Evolutionary conservation across 495 filamentous ascomycete genomes (phyloP), one percentile per base, ranked within the genome.

Genomic region (Extremus antarcticus): DNA sequence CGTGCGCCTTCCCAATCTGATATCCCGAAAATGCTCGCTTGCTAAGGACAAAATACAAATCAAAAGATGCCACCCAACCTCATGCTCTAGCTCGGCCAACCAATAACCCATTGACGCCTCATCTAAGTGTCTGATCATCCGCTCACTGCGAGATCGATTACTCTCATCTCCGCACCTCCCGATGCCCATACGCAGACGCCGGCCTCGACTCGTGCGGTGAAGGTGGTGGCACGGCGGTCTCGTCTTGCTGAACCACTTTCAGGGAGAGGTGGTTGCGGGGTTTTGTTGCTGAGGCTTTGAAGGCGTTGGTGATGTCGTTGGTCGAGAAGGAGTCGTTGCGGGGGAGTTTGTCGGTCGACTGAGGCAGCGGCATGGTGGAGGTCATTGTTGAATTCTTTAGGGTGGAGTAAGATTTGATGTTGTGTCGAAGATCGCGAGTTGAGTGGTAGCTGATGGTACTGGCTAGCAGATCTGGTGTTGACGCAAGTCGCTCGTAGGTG

Each of bases 311-410:
- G 41, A 62, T 54, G 47, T 62, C 59, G 45, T 49, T 47, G 19
- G 47, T 52, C 22, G 55, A 58, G 56, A 62, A 62, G 51, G 59
- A 62, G 59, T 62, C 59, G 59, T 58, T 58, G 55, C 59, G 59
- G 13, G 55, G 45, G 24, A 62, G 52, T 20, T 51, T 38, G 23
- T 24, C 53, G 16, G 7, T 17, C 13, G 45, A 19, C 21, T 22
- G 20, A 10, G 59, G 59, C 10, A 47, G 13, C 2, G 59, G 59
- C 54, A 57, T 61, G 4, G 59, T 48, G 51, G 58, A 56, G 25
- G 56, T 58, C 59, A 62, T 62, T n/a, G 2, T 51, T 52, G 17
- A 7, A 13, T 7, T 35, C 13, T 35, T n/a, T n/a, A n/a, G n/a
- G n/a, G 29, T 35, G 29, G 29, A 7, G 4, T 35, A 13, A 35